Conservation (phyloP, 768 basidiomycete genomes). For the Sistotremastrum niveocremeum region DNA sequence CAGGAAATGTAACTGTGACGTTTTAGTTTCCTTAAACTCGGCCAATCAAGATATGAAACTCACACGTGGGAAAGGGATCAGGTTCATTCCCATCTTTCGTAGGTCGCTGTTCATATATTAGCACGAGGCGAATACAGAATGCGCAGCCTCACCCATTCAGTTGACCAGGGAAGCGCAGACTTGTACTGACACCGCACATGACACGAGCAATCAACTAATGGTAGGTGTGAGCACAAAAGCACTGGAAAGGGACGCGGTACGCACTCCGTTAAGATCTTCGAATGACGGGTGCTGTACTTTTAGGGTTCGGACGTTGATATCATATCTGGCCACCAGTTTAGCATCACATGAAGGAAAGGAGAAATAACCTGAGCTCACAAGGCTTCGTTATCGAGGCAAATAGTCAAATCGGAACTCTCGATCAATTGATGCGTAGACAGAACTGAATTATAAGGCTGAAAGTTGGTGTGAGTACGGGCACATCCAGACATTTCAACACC, state of each 20-base stretch:
- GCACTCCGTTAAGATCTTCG: conserved; percentile 54
- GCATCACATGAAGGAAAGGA: not conserved
- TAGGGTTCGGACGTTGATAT: conserved; percentile 51
- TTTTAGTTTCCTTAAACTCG: conserved; percentile 17
- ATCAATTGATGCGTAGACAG: conserved; percentile 83
- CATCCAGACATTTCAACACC: not conserved
- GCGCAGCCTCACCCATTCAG: conserved; percentile 54
- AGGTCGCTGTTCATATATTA: conserved; percentile 42
- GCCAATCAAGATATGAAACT: conserved; percentile 12
- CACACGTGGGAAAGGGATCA: conserved; percentile 92
- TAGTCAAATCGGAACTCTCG: conserved; percentile 72
- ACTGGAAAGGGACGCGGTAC: conserved; percentile 6
- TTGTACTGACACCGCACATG: conserved; percentile 91
- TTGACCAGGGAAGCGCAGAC: conserved; percentile 87
- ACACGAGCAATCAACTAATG: conserved; percentile 65
- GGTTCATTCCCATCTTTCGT: conserved; percentile 84
- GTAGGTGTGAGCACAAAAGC: not conserved
- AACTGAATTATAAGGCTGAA: conserved; percentile 65
- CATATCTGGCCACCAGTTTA: conserved; percentile 35
- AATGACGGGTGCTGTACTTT: conserved; percentile 55
- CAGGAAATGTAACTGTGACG: conserved; percentile 79
- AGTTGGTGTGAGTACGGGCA: not conserved
- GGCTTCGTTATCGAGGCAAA: conserved; percentile 83
- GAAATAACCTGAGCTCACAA: conserved; percentile 32
- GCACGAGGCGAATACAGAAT: not conserved